phyloP scores from a whole-genome alignment of 805 yeast species.

The Sugiyamaella floridensis region DNA sequence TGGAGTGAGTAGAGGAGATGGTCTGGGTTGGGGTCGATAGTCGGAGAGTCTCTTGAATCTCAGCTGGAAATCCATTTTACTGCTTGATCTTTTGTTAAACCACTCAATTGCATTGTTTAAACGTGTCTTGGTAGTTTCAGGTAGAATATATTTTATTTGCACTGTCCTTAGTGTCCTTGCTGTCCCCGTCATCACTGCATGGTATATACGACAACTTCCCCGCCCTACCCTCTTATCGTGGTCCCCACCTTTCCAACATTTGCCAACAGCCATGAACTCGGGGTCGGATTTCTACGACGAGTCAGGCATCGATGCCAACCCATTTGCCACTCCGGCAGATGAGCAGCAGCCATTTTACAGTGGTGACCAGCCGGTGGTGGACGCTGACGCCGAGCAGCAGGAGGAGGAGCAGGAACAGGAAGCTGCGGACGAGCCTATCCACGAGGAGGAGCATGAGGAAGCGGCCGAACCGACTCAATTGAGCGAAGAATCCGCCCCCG shows the following conservation, averaged over 20 bases:
- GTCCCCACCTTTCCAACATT: not conserved
- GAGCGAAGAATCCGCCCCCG: not conserved
- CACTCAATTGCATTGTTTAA: no score
- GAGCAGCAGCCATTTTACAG: constrained; percentile 2
- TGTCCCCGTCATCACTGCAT: not conserved
- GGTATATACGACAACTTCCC: not conserved
- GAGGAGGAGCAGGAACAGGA: not conserved
- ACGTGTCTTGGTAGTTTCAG: no score
- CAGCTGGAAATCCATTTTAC: no score
- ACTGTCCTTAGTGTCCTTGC: no score
- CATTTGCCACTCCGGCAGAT: constrained; percentile 5
- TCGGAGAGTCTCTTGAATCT: no score
- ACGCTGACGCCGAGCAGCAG: not conserved
- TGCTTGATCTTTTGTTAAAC: no score
- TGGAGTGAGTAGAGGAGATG: no score
- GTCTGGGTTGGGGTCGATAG: no score
- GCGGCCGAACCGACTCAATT: not conserved
- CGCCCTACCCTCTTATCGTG: not conserved
- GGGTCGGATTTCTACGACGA: constrained; percentile 5
- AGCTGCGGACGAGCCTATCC: not conserved
- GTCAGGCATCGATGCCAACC: constrained; percentile 8
- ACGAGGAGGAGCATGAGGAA: not conserved
- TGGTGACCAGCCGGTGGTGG: not conserved
- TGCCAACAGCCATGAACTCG: constrained; percentile 7
- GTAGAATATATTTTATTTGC: no score